Evolutionary conservation across 441 rosid genomes (phyloP).

Genomic region (Adansonia rubrostipa): DNA sequence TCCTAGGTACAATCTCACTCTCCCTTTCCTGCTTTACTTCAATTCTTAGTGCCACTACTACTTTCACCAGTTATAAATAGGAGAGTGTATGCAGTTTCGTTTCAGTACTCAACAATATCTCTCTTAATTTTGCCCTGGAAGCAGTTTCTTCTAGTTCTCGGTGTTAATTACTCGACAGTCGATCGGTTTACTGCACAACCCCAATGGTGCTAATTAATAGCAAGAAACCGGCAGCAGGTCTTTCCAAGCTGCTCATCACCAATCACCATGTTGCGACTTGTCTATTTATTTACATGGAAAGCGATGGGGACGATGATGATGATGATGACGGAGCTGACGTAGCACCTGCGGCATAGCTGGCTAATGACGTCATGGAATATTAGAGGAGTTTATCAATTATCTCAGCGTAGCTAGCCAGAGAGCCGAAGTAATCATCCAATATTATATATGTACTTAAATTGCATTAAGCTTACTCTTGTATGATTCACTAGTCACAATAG

Average conservation of each 20-base stretch:
- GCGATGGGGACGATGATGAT: slow-evolving; percentile 21
- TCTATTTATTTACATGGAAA: not conserved
- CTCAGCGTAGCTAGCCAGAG: no score
- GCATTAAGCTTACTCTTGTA: not conserved
- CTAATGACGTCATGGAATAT: not conserved
- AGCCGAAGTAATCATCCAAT: not conserved
- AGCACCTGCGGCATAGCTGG: slow-evolving; percentile 24
- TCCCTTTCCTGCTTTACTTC: slow-evolving; percentile 12
- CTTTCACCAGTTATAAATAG: slow-evolving; percentile 21
- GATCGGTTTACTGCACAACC: not conserved
- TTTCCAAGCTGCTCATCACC: not conserved
- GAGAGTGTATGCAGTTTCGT: not conserved
- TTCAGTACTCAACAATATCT: slow-evolving; percentile 3
- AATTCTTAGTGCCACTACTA: not conserved
- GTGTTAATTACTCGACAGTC: no score
- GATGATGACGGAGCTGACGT: slow-evolving; percentile 21
- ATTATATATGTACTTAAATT: not conserved
- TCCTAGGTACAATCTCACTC: not conserved
- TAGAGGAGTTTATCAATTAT: not conserved
- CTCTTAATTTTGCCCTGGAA: not conserved
- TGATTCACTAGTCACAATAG: not conserved
- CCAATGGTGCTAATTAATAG: not conserved
- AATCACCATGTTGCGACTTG: not conserved
- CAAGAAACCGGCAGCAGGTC: not conserved
- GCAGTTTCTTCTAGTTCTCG: not conserved